Evolutionary conservation across 306 rosid genomes (phyloP), one percentile per base, ranked within the genome.

Genomic region (Ochetophila trinervis): DNA sequence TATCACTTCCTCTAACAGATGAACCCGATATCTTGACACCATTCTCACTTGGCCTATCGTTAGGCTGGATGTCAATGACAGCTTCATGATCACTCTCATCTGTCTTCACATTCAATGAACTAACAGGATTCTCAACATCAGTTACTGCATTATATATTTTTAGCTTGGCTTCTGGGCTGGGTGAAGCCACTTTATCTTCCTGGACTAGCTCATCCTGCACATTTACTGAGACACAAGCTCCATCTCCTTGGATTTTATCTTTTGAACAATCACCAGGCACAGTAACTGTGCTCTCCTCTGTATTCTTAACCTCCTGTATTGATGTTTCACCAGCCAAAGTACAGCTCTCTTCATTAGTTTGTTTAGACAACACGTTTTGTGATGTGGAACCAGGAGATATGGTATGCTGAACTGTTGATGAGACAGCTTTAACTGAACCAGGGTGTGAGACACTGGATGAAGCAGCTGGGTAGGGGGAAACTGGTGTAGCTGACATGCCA

Each of bases 291-390:
- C 34, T 6, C 53, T 55, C 65, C 45, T 54, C 59, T 60, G 62
- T 27, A 37, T 61, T 67, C 65, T 74, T 78, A 62, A 64, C 81
- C 82, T 70, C 80, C 73, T 69, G 80, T 70, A 65, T 76, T 53
- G 59, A 36, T 35, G 75, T 65, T 58, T 72, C 71, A 50, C 40
- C 20, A 18, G 59, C 79, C 40, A 35, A 70, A 64, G 54, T 62
- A 67, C 77, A 50, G 67, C 67, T 60, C 60, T 57, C 73, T 30
- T 18, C 73, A 57, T 58, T 82, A 49, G 53, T 74, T 71, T 62
- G 83, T 47, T 67, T 68, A 68, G 80, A 74, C 35, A 70, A 53
- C 16, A 63, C 20, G 35, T 68, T 75, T 14, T 24, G 55, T 64
- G 53, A 60, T 27, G 61, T 8, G 44, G 75, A 53, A 18, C 44